Conservation (phyloP, 2,329 filamentous ascomycete species). For the Pezicula neosporulosa region DNA sequence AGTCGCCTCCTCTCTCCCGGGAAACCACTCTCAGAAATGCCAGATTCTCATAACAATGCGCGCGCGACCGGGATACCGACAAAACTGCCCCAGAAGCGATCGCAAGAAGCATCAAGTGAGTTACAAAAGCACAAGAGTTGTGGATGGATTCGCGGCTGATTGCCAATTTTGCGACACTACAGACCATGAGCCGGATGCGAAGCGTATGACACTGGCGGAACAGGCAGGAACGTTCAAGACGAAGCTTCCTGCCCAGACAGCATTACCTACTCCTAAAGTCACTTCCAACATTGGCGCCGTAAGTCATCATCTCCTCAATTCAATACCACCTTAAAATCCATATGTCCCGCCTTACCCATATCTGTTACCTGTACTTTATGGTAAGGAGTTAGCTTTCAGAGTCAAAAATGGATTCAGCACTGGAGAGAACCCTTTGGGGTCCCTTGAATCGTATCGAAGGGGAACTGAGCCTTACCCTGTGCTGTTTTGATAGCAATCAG, state of each 20-base stretch:
- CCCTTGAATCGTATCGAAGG: too few relatives aligned
- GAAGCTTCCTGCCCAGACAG: slow-evolving; percentile 36
- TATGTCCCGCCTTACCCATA: too few relatives aligned
- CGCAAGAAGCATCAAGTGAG: slow-evolving; percentile 18
- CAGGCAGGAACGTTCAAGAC: slow-evolving; percentile 48
- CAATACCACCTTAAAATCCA: too few relatives aligned
- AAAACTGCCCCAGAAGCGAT: slow-evolving; percentile 32
- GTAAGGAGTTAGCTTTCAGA: too few relatives aligned
- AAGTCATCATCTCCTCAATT: slow-evolving; percentile 2
- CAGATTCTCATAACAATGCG: slow-evolving; percentile 58
- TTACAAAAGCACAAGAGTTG: background rate
- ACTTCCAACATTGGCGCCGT: slow-evolving; percentile 22
- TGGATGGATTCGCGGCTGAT: slow-evolving; percentile 3
- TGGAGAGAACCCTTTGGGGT: too few relatives aligned
- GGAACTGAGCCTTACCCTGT: too few relatives aligned
- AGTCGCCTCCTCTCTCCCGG: slow-evolving; percentile 24
- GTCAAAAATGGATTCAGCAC: too few relatives aligned
- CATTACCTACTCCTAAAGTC: slow-evolving; percentile 32
- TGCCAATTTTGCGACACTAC: background rate
- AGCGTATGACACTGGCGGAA: slow-evolving; percentile 57
- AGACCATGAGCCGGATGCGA: slow-evolving; percentile 54
- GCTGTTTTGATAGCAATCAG: background rate
- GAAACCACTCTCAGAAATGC: slow-evolving; percentile 48
- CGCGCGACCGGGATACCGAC: slow-evolving; percentile 36
- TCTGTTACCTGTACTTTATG: too few relatives aligned